Evolutionary conservation across 257 asterid genomes (phyloP), one percentile per base, ranked within the genome.

Genomic region (Prunella vulgaris): DNA sequence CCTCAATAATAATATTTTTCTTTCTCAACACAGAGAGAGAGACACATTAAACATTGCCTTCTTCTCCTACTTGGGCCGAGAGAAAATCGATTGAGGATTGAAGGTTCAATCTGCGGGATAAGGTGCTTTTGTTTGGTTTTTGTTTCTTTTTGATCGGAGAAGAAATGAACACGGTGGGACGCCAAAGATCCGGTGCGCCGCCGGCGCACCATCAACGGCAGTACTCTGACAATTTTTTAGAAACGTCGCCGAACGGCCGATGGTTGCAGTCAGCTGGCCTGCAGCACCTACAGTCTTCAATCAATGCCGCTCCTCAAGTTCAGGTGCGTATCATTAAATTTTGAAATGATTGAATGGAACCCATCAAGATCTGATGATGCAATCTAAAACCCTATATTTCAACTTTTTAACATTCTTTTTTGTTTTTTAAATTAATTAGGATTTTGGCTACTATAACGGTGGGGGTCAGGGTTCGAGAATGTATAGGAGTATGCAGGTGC

Each of bases 181-280:
- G 95, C 75, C 98, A 90, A 76, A 87, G 87, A 86, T 85, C 98
- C 74, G 94, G 95, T 18, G 83, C 92, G 3, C 75, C 97, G 76
- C 72, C 89, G 77, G 88, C 81, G 73, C 96, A 90, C 64, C 97
- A 93, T 40, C 97, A 88, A 78, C 88, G 97, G 32, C 98, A 90
- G 72, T 81, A 81, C 84, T 93, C 98, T 53, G 98, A 90, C 60
- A 83, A 93, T 81, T 90, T 83, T 54, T 66, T 84, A 8, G 95
- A 90, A 17, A 71, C 87, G 42, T 86, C 97, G 9, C 85, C 98
- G 2, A 85, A 92, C 51, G 95, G 90, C 10, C 80, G 95, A 68
- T 92, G 98, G 97, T 83, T 90, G 54, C 97, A 93, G 72, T 93
- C 98, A 69, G 96, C 98, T 77, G 98, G 98, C 62, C 77, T 90